A percentile compares a stretch with the other conserved stretches of the same genome.
phyloP scores from a whole-genome alignment of 805 yeast species.

The Ogataea corticis region DNA sequence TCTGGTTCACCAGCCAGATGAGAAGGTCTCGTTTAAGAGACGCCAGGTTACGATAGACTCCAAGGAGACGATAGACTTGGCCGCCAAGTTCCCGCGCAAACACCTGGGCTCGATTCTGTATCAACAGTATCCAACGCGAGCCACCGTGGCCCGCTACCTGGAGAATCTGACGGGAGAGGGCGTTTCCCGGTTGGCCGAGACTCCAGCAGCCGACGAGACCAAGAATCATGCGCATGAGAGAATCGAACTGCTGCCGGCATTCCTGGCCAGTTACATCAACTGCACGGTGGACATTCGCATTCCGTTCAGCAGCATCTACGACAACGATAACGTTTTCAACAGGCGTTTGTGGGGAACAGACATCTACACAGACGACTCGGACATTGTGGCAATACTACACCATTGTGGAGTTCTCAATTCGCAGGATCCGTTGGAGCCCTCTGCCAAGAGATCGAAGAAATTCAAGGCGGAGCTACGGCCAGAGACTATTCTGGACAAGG shows the following conservation, averaged over 20 bases:
- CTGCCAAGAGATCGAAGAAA: background rate
- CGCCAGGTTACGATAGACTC: conserved; percentile 35
- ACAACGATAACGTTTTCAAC: conserved; percentile 45
- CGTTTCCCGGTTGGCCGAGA: conserved; percentile 15
- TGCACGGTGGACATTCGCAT: conserved; percentile 55
- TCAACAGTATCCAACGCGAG: conserved; percentile 53
- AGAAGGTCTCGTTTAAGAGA: conserved; percentile 1
- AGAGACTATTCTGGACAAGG: conserved; percentile 19
- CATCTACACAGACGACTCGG: conserved; percentile 92
- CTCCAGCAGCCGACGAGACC: background rate
- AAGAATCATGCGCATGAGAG: conserved; percentile 31
- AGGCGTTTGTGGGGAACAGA: conserved; percentile 87
- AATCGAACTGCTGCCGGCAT: conserved; percentile 32
- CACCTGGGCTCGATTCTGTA: conserved; percentile 60
- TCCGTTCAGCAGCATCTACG: conserved; percentile 44
- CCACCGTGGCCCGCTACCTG: conserved; percentile 30
- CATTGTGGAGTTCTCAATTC: conserved; percentile 69
- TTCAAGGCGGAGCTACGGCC: background rate
- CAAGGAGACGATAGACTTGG: conserved; percentile 40
- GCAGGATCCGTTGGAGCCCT: conserved; percentile 25
- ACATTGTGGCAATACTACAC: conserved; percentile 67
- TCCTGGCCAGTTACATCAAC: conserved; percentile 42
- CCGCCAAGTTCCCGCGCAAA: conserved; percentile 43
- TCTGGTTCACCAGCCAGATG: conserved; percentile 4
- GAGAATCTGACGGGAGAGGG: conserved; percentile 23